phyloP scores from a whole-genome alignment of 805 yeast genomes.

The Saturnispora ahearnii region DNA sequence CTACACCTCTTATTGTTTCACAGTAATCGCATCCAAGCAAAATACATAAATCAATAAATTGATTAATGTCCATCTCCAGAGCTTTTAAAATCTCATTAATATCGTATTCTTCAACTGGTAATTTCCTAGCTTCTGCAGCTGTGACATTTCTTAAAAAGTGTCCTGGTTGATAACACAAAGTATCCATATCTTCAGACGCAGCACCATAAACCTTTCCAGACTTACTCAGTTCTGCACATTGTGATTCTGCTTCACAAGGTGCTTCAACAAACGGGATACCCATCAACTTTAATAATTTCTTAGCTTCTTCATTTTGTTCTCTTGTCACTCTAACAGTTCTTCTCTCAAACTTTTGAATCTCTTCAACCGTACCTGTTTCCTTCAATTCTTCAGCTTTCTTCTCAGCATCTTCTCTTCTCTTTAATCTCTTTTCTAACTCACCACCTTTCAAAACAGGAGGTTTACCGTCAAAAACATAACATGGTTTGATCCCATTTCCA shows the following conservation, averaged over 20 bases:
- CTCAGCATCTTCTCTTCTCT: slow-evolving; percentile 74
- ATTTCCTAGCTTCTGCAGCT: slow-evolving; percentile 86
- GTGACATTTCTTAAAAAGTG: slow-evolving; percentile 80
- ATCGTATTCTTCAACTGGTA: slow-evolving; percentile 81
- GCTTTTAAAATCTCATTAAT: slow-evolving; percentile 64
- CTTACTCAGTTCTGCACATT: slow-evolving; percentile 87
- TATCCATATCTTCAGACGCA: slow-evolving; percentile 98
- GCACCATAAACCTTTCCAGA: slow-evolving; percentile 93
- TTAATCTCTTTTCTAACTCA: slow-evolving; percentile 78
- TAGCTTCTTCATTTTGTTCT: slow-evolving; percentile 93
- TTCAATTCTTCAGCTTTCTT: slow-evolving; percentile 64
- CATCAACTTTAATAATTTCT: slow-evolving; percentile 71
- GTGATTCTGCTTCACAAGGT: slow-evolving; percentile 98
- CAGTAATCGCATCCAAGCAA: slow-evolving; percentile 95
- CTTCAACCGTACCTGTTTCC: slow-evolving; percentile 75
- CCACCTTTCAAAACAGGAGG: slow-evolving; percentile 94
- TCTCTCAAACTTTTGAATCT: slow-evolving; percentile 66
- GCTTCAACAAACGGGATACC: slow-evolving; percentile 93
- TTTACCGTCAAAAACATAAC: slow-evolving; percentile 94
- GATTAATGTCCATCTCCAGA: slow-evolving; percentile 58
- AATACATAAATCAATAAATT: slow-evolving; percentile 87
- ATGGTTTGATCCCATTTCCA: slow-evolving; percentile 91
- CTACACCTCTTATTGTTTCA: slow-evolving; percentile 90
- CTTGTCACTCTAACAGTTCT: slow-evolving; percentile 81
- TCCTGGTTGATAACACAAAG: slow-evolving; percentile 86